A percentile compares a stretch with the other conserved stretches of the same genome.
These are phyloP conservation scores for Russula dissimulans DNA, from an alignment of 768 basidiomycete species.

Conservation along the genomic window DNA sequence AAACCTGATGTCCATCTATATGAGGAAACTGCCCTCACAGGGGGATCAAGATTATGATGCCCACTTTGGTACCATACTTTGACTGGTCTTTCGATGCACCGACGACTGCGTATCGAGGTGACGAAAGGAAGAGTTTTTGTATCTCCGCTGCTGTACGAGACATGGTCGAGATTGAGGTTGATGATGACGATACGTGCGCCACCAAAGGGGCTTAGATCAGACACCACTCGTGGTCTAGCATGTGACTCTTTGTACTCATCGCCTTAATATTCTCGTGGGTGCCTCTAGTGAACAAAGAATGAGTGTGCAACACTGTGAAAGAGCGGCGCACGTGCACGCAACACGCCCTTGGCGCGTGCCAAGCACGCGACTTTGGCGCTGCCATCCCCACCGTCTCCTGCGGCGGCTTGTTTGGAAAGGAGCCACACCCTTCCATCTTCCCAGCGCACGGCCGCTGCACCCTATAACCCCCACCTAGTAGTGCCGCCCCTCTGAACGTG, in stretches of 20 bases:
- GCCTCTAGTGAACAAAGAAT: not conserved
- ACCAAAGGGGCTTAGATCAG: not conserved
- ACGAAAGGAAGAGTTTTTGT: conserved; percentile 46
- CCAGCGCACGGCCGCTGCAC: conserved; percentile 15
- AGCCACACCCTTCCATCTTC: not conserved
- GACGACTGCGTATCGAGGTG: conserved; percentile 63
- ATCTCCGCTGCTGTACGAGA: conserved; percentile 32
- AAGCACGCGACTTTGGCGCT: conserved; percentile 13
- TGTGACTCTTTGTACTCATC: not conserved
- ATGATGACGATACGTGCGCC: not conserved
- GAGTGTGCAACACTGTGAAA: no score
- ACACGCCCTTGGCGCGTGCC: conserved; percentile 22
- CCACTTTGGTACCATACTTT: conserved; percentile 72
- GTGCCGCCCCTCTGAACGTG: not conserved
- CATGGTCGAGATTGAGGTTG: not conserved
- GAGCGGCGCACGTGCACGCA: no score
- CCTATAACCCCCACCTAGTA: not conserved
- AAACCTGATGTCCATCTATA: conserved; percentile 37
- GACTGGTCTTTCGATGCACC: conserved; percentile 73
- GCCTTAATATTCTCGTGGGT: not conserved
- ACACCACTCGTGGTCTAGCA: not conserved
- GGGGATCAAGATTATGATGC: not conserved
- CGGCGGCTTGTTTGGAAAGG: not conserved
- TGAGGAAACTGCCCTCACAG: not conserved
- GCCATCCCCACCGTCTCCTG: not conserved